Conservation (phyloP, 306 rosid genomes). For the Abrus pulchellus region DNA sequence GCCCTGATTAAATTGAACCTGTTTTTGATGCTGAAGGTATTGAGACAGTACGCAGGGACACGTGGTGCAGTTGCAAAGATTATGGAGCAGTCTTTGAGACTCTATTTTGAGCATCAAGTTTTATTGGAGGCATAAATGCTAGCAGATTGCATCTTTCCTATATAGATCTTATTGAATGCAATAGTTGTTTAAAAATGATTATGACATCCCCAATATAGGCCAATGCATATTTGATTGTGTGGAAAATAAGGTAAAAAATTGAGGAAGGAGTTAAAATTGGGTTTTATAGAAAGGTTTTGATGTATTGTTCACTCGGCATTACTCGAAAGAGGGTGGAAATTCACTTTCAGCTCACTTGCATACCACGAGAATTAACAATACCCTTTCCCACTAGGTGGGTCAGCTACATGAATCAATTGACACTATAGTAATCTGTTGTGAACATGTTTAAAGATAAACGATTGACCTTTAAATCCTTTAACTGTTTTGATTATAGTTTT, state of each 20-base stretch:
- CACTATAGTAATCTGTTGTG: no score
- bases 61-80: constrained; percentile 92
- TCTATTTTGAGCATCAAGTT: constrained; percentile 80
- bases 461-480: no score
- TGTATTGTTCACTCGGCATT: background rate
- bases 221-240: constrained; percentile 22
- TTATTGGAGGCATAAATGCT: constrained; percentile 66
- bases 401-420: no score
- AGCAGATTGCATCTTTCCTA: constrained; percentile 34
- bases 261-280: background rate
- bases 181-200: constrained; percentile 18
- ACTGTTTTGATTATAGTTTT: no score
- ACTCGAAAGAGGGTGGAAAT: constrained; percentile 10
- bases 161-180: background rate
- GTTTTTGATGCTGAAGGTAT: constrained; percentile 96
- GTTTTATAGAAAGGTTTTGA: constrained; percentile 6
- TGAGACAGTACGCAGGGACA: constrained; percentile 96
- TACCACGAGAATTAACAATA: background rate
- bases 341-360: background rate
- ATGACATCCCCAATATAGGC: constrained; percentile 13
- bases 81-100: constrained; percentile 88
- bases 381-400: no score
- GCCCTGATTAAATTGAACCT: constrained; percentile 74
- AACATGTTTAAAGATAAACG: no score
- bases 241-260: background rate